phyloP scores from a whole-genome alignment of 441 rosid genomes.

The Populus tomentosa region DNA sequence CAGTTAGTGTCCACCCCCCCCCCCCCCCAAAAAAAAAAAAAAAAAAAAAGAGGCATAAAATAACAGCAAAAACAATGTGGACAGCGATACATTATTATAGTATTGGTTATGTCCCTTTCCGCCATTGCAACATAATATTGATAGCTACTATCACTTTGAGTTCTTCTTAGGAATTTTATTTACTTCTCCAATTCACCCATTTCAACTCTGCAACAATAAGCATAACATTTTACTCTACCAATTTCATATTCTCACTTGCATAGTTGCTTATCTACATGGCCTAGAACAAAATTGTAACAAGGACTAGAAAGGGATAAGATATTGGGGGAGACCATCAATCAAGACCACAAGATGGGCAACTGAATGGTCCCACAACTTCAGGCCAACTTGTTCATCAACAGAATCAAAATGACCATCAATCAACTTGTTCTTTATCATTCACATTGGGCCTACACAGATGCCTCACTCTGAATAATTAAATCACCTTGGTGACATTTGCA shows the following conservation, averaged over 20 bases:
- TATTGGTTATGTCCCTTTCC: background rate
- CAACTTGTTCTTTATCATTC: background rate
- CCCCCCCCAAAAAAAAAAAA: too few relatives aligned
- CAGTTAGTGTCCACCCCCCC: background rate
- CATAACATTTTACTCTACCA: background rate
- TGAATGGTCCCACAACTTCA: background rate
- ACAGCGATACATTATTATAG: background rate
- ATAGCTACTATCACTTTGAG: background rate
- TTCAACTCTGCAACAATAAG: background rate
- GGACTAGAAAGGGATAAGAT: background rate
- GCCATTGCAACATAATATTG: background rate
- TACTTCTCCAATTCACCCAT: background rate
- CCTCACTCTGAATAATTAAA: background rate
- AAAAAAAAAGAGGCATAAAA: too few relatives aligned
- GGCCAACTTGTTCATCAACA: background rate
- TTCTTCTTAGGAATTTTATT: background rate
- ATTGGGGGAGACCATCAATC: background rate
- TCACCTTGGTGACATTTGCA: conserved; percentile 5
- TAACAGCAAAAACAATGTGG: background rate
- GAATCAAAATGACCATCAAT: background rate
- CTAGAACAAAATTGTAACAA: background rate
- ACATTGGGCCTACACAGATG: background rate
- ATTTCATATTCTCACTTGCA: background rate
- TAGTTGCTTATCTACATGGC: background rate
- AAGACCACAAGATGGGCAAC: conserved; percentile 7